Evolutionary conservation across 192 early-diverging fungal species (phyloP).

Genomic region (Mortierella alpina): DNA sequence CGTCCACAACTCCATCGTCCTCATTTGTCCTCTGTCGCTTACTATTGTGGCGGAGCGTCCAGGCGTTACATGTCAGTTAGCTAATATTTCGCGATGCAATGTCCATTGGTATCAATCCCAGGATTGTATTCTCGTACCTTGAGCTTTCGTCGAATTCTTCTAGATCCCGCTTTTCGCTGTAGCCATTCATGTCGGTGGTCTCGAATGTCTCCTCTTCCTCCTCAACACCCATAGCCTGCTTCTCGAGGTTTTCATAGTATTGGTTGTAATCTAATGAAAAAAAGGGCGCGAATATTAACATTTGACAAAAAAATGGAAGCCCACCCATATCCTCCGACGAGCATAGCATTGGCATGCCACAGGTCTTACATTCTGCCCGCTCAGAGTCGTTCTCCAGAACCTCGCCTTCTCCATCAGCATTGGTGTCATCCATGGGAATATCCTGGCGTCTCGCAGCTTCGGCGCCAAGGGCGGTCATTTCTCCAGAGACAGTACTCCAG

Average conservation of each 20-base stretch:
- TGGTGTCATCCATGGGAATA: conserved; percentile 51
- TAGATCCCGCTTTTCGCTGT: conserved; percentile 25
- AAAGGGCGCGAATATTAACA: conserved; percentile 16
- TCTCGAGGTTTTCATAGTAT: conserved; percentile 44
- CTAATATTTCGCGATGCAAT: background rate
- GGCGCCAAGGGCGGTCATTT: conserved; percentile 52
- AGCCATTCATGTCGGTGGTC: background rate
- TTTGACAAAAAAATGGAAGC: conserved; percentile 30
- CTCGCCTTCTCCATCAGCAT: conserved; percentile 52
- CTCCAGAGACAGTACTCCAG: conserved; percentile 76
- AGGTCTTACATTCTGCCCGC: conserved; percentile 56
- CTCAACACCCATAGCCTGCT: conserved; percentile 10
- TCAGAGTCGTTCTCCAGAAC: conserved; percentile 54
- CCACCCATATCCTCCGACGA: background rate
- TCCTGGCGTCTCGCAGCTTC: conserved; percentile 41
- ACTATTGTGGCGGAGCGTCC: conserved; percentile 2
- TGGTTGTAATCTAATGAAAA: conserved; percentile 31
- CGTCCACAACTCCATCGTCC: conserved; percentile 24
- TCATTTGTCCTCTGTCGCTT: conserved; percentile 35
- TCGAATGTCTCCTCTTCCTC: conserved; percentile 22
- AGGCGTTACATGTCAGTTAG: background rate
- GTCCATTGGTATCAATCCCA: background rate
- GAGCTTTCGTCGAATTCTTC: conserved; percentile 21
- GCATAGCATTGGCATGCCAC: background rate
- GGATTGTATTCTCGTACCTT: background rate